These are phyloP conservation scores for Beauveria medogensis DNA, from an alignment of 2,329 filamentous ascomycete species.

Conservation along the genomic window DNA sequence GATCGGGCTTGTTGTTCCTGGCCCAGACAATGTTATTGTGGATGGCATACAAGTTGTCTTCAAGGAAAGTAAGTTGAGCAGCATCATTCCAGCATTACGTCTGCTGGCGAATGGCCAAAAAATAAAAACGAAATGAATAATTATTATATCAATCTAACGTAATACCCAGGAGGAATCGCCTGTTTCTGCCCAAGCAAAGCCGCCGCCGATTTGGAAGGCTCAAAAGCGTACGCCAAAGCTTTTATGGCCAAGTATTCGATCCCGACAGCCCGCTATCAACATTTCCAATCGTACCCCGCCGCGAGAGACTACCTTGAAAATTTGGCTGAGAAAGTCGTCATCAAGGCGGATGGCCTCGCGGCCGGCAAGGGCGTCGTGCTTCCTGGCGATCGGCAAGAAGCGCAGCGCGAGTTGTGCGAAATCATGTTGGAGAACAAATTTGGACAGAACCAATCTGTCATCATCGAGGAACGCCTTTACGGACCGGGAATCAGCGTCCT, in stretches of 20 bases:
- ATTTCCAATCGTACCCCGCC: conserved; percentile 47
- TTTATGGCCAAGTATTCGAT: conserved; percentile 70
- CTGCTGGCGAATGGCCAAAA: background rate
- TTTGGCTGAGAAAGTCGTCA: conserved; percentile 53
- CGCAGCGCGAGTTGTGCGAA: conserved; percentile 51
- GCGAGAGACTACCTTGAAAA: conserved; percentile 55
- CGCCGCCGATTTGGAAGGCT: conserved; percentile 68
- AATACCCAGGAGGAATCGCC: conserved; percentile 39
- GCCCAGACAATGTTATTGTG: conserved; percentile 66
- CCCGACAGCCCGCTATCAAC: conserved; percentile 64
- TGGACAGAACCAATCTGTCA: conserved; percentile 57
- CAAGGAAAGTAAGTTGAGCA: conserved; percentile 30
- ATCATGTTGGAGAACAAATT: conserved; percentile 64
- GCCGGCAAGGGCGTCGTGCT: conserved; percentile 58
- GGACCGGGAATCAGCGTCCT: conserved; percentile 64
- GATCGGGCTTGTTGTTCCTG: conserved; percentile 63
- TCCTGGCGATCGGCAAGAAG: conserved; percentile 44
- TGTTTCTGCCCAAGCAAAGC: conserved; percentile 62
- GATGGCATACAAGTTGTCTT: conserved; percentile 68
- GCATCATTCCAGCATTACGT: background rate
- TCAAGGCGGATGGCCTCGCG: conserved; percentile 68
- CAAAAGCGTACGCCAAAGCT: conserved; percentile 70
- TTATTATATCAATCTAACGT: background rate
- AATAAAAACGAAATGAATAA: too few relatives aligned
- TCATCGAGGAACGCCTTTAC: conserved; percentile 64